Conservation (phyloP, 176 grass and related monocot genomes). For the Miscanthus lutarioriparius region DNA sequence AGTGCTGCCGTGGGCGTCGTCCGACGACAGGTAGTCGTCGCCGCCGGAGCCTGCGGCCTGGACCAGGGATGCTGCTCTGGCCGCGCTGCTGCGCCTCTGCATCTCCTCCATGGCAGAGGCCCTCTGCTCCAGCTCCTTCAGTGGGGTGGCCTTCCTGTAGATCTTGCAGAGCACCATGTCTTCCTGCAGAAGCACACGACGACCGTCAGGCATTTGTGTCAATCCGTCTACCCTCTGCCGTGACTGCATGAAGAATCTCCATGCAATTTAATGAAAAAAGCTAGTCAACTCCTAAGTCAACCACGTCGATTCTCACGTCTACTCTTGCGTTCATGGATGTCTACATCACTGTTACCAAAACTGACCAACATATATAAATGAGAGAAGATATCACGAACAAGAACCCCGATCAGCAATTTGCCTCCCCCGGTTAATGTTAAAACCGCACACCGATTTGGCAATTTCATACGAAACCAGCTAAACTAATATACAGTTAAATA, state of each 20-base stretch:
- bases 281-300: constrained; percentile 28
- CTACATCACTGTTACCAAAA: neutral
- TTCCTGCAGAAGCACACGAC: constrained; percentile 37
- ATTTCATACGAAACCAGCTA: neutral
- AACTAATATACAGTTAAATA: neutral
- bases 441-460: neutral
- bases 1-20: constrained; percentile 45
- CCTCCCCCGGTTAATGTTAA: neutral
- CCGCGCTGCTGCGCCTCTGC: constrained; percentile 38
- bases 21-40: constrained; percentile 35
- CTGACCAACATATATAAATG: neutral
- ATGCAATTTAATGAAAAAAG: neutral
- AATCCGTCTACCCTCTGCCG: too few relatives aligned
- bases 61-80: neutral
- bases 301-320: constrained; percentile 3
- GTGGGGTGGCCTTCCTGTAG: constrained; percentile 78
- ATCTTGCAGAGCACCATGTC: constrained; percentile 92
- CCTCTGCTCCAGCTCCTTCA: constrained; percentile 82
- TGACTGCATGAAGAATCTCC: neutral
- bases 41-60: neutral
- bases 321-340: constrained; percentile 4
- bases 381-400: neutral
- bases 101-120: constrained; percentile 56
- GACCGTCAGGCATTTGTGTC: neutral
- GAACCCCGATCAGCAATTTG: neutral